A percentile compares a stretch with the other conserved stretches of the same genome.
phyloP scores from a whole-genome alignment of 345 rosid genomes.

The Streptanthus diversifolius region DNA sequence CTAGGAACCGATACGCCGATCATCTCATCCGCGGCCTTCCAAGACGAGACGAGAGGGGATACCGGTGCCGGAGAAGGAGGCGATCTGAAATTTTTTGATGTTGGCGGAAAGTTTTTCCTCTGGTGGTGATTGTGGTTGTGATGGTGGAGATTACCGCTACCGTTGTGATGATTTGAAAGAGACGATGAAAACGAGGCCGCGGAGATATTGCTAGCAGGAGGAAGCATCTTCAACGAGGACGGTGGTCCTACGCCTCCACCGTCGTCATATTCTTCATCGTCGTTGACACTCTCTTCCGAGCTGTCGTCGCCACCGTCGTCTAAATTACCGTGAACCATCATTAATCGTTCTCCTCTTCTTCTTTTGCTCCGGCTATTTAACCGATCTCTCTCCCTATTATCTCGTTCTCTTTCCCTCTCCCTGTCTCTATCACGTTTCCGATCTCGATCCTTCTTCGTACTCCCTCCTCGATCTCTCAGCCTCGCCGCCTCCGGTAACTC shows the following conservation, averaged over 20 bases:
- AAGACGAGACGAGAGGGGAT: conserved; percentile 34
- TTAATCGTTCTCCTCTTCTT: conserved; percentile 71
- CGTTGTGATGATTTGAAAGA: conserved; percentile 43
- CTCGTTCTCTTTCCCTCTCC: conserved; percentile 57
- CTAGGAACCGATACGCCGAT: conserved; percentile 96
- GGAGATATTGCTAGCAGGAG: conserved; percentile 52
- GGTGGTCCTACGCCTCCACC: conserved; percentile 47
- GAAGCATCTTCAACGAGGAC: conserved; percentile 63
- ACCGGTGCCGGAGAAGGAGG: conserved; percentile 43
- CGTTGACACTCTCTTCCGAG: conserved; percentile 91
- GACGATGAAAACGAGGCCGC: conserved; percentile 64
- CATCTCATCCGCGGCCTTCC: conserved; percentile 94
- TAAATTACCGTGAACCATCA: conserved; percentile 66
- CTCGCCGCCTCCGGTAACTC: conserved; percentile 80
- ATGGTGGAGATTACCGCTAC: conserved; percentile 30
- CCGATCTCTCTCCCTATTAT: conserved; percentile 82
- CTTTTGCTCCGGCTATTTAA: conserved; percentile 69
- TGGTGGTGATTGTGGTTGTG: conserved; percentile 28
- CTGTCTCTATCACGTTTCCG: conserved; percentile 66
- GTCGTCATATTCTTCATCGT: conserved; percentile 85
- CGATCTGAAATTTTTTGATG: conserved; percentile 55
- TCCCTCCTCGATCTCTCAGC: conserved; percentile 73
- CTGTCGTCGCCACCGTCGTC: conserved; percentile 78
- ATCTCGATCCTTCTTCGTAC: conserved; percentile 65
- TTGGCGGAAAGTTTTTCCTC: conserved; percentile 63